Base-by-base conservation (phyloP, 306 rosid species). In the Boehmeria nivea region DNA sequence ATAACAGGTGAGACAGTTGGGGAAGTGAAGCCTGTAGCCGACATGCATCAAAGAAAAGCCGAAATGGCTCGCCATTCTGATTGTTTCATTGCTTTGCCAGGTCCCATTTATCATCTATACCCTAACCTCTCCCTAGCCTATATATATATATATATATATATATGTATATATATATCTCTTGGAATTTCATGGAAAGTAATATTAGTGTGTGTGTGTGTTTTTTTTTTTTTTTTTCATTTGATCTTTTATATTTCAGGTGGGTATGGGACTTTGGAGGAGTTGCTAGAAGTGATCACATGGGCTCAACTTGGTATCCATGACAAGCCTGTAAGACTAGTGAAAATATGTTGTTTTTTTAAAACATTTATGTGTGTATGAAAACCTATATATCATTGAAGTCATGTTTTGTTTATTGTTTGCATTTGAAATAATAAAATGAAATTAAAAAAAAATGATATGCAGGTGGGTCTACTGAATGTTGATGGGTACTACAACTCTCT, bases 1-100 rank as follows among this genome's bases (percentile, higher is more conserved):
- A 77, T 93, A 64, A 93, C 96, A 51, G 99, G 99, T 14, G 90
- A 72, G 28, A 85, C 88, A 1, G 90, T 93, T 48, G 99, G 99
- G 3, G 99, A 93, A 83, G 83, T 93, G 47, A 81, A 81, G 79
- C 71, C 95, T 1, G 99, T 93, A 16, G 81, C 99, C 42, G 84
- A 81, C 74, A 93, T 93, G 99, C 99, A 93, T 63, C 96, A 93
- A 71, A 77, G 99, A 56, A 93, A 93, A 75, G 99, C 99, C 20
- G 99, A 93, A 66, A 93, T 93, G 99, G 89, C 99, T 38, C 90
- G 99, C 44, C 94, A 79, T 67, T 96, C 99, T 0, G 96, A 93
- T 81, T 96, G 95, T 16, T 93, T 93, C 73, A 85, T 93, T 51
- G 99, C 99, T n/a, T n/a, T n/a, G n/a, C n/a, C n/a, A n/a, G n/a